Conservation (phyloP, 1,139 yeast species). For the Wickerhamomyces sp. region DNA sequence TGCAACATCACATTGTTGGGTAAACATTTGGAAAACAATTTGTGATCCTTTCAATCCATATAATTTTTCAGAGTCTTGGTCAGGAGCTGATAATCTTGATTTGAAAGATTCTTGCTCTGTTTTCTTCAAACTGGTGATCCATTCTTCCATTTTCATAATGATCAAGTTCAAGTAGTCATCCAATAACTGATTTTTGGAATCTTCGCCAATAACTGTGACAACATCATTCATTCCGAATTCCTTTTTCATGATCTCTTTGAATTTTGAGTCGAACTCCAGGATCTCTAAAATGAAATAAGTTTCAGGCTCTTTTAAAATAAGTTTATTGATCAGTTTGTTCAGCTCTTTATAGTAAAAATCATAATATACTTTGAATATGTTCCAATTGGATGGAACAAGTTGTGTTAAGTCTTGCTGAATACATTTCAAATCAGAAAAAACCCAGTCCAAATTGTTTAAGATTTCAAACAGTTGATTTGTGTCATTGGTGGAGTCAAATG, state of each 20-base stretch:
- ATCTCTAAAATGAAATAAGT: slow-evolving; percentile 59
- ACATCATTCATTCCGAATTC: slow-evolving; percentile 40
- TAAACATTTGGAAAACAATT: slow-evolving; percentile 75
- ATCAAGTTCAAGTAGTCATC: slow-evolving; percentile 72
- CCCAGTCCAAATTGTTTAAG: slow-evolving; percentile 73
- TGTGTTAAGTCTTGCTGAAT: slow-evolving; percentile 54
- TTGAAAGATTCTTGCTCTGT: slow-evolving; percentile 62
- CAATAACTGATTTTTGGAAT: slow-evolving; percentile 53
- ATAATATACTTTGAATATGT: slow-evolving; percentile 57
- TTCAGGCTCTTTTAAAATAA: slow-evolving; percentile 71
- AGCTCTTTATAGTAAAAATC: slow-evolving; percentile 65
- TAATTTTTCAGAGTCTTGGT: slow-evolving; percentile 56
- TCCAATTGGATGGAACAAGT: slow-evolving; percentile 72
- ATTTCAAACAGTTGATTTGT: slow-evolving; percentile 42
- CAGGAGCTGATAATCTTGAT: slow-evolving; percentile 68
- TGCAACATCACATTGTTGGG: slow-evolving; percentile 90
- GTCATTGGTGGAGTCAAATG: slow-evolving; percentile 42
- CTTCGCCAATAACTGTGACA: slow-evolving; percentile 63
- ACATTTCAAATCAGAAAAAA: slow-evolving; percentile 70
- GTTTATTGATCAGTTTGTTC: slow-evolving; percentile 54
- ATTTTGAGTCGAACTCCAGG: slow-evolving; percentile 71
- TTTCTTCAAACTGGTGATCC: slow-evolving; percentile 64
- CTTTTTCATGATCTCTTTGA: slow-evolving; percentile 44
- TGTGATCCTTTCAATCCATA: slow-evolving; percentile 67
- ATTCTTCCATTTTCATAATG: slow-evolving; percentile 69